Evolutionary conservation across 441 rosid genomes (phyloP).

Genomic region (Corymbia calophylla): DNA sequence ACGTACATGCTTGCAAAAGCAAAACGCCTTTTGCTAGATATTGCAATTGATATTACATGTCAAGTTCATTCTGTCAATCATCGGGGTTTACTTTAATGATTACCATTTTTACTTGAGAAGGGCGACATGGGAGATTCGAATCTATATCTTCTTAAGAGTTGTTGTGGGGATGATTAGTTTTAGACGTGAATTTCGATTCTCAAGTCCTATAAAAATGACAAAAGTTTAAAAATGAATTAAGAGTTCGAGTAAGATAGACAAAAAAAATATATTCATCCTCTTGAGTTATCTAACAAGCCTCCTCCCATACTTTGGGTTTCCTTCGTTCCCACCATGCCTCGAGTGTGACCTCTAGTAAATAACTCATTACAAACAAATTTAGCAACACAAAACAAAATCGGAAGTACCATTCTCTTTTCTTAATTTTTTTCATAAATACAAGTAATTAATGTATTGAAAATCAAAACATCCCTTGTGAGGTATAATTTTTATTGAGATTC

Average conservation of each 20-base stretch:
- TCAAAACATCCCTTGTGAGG: background rate
- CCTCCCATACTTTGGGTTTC: background rate
- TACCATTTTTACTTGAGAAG: too few relatives aligned
- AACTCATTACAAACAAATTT: background rate
- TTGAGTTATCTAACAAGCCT: background rate
- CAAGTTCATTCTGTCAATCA: background rate
- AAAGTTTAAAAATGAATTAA: too few relatives aligned
- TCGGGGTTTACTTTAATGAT: too few relatives aligned
- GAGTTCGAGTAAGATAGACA: too few relatives aligned
- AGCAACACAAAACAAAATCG: background rate
- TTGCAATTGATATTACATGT: background rate
- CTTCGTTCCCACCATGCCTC: background rate
- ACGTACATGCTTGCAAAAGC: background rate
- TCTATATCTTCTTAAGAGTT: too few relatives aligned
- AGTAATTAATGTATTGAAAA: background rate
- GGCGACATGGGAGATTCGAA: too few relatives aligned
- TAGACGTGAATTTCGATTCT: rapidly evolving
- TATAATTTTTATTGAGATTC: background rate
- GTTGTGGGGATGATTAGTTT: too few relatives aligned
- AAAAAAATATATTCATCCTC: background rate
- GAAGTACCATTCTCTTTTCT: background rate
- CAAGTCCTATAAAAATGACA: too few relatives aligned
- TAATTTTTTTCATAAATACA: background rate
- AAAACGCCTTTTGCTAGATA: background rate
- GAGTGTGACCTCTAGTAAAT: background rate